Evolutionary conservation across 2,329 filamentous ascomycete species (phyloP), one percentile per base, ranked within the genome.

Genomic region (Fusarium ambrosium): DNA sequence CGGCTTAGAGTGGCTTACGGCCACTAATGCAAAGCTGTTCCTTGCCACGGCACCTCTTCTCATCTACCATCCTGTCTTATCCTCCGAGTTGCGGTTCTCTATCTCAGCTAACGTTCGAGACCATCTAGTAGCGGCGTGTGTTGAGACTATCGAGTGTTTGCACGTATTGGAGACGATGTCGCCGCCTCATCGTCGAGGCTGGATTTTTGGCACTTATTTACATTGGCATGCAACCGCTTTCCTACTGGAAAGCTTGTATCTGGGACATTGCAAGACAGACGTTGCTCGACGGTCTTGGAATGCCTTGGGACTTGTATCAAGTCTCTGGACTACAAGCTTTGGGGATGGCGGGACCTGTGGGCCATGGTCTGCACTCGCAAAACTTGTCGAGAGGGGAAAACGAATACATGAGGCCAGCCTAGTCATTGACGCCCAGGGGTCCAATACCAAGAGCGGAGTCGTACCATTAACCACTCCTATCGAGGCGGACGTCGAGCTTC

Each of bases 91-190:
- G 13, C 51, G 68, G 20, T 24, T 20, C 6, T 39, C 39, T 18
- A 5, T 67, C 8, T 56, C 59, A 32, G 18, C 14, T 3, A 18
- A n/a, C 14, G 16, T 45, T 13, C 27, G 48, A 13, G 41, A 64
- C 34, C 18, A 16, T 24, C n/a, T 70, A 18, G 51, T 70, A 11
- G 43, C 32, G 7, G 53, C 59, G 6, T 67, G 41, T 4, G 60
- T 67, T n/a, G 53, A 70, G 51, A 63, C 53, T 13, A 70, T 70
- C 4, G 41, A 67, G 29, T 70, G 59, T 24, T 70, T 66, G 9
- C 61, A 64, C 48, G 65, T 68, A 27, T 36, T 69, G 13, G 55
- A 56, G 11, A 58, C 64, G 8, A 55, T 65, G 43, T 66, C 55
- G 9, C 16, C 56, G 18, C 60, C 56, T 59, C 62, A 64, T 45